Base-by-base conservation (phyloP, 805 yeast species). In the Ogataea philodendri region DNA sequence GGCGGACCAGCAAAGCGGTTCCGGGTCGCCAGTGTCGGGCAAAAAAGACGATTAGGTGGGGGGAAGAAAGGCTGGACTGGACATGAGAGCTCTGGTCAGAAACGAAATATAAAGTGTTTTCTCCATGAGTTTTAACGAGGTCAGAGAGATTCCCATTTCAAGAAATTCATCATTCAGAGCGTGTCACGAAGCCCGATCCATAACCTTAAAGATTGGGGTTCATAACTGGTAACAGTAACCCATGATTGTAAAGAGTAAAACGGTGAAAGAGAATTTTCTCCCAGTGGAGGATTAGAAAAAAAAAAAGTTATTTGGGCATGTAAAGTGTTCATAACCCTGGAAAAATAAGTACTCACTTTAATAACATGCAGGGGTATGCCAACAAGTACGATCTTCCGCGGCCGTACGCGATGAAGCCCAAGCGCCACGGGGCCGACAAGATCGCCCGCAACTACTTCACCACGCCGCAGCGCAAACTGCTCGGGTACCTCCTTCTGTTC, bases 391-490 rank as follows among this genome's bases (percentile, higher is more conserved):
- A 56, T 30, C 46, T 72, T 20, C 78, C 78, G 29, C 60, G 70
- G 33, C 70, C 72, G 2, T 67, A 66, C 39, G 48, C 64, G 11
- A 45, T 66, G 41, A 51, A 46, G 35, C 61, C 62, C 18, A 51
- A 45, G 19, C 35, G 45, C 11, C 53, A 60, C 4, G 43, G 41
- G 19, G 42, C 47, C 15, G 56, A 52, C 20, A 37, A 44, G 26
- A 4, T 52, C 17, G 50, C 60, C 2, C 39, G 45, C 25, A 45
- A 54, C 19, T 45, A 48, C 30, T 51, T 72, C 39, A 69, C 77
- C 1, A 70, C 77, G 3, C 73, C 74, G 16, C 66, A 67, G 66
- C 69, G 71, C 47, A 71, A 69, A 39, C 39, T 69, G 15, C 9
- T 69, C 1, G 60, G 59, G 1, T 73, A 73, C 44, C 31, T 63